Base-by-base conservation (phyloP, 2,329 filamentous ascomycete genomes). In the Xylaria sp. region DNA sequence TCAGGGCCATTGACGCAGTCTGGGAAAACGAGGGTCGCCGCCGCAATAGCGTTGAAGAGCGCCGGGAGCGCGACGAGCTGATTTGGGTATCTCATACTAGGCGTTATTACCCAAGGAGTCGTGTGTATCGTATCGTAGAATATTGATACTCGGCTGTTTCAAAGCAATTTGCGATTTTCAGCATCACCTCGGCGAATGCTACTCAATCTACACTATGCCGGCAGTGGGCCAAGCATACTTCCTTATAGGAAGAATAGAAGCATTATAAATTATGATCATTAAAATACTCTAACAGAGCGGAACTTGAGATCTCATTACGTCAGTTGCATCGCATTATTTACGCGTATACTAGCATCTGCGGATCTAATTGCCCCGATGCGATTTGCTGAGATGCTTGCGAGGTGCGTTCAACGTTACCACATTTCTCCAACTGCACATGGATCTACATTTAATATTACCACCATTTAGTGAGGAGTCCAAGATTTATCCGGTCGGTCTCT, bases 1-100 rank as follows among this genome's bases (percentile, higher is more conserved):
- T 74, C 73, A 1, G 78, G 78, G 2, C 79, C 79, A 46, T 72
- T 68, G n/a, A 73, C 65, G 60, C 79, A 81, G 65, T 80, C 77
- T 2, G 79, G 79, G 55, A 78, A 81, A 9, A 66, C 55, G 62
- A 76, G 70, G 7, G n/a, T 70, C 57, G 71, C 75, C 50, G 58
- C 55, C 23, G 48, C 63, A 18, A 58, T 48, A 4, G 69, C 65
- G 25, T 63, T 57, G 32, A 75, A 64, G 41, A 76, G 65, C 32
- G 70, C 69, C 18, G 72, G 48, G 10, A 68, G 12, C 50, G 64
- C 50, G n/a, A 59, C 23, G 23, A 59, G 12, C 18, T 20, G 25
- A 23, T 48, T 55, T 9, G 55, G 28, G 5, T 18, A 9, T 28
- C 59, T 68, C 68, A 70, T 70, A 2, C 3, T 68, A 58, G 41